Evolutionary conservation across 495 filamentous ascomycete species (phyloP), one percentile per base, ranked within the genome.

Genomic region (Bryoglossum gracile): DNA sequence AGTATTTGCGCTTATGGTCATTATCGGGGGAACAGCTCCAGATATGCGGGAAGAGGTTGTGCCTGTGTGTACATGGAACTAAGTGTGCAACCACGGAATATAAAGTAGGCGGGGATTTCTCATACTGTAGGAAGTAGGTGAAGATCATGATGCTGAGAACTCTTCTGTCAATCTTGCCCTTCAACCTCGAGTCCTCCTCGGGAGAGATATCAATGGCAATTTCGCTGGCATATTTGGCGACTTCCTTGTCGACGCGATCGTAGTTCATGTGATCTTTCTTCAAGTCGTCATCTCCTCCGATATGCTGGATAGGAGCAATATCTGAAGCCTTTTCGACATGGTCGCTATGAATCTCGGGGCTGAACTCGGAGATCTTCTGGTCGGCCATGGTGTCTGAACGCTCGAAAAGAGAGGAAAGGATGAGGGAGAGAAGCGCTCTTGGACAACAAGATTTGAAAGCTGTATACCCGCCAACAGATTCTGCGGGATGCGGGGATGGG

Each of bases 61-160:
- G n/a, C n/a, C n/a, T n/a, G n/a, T n/a, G n/a, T n/a, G n/a, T n/a
- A n/a, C n/a, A n/a, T n/a, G n/a, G n/a, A n/a, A n/a, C n/a, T n/a
- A n/a, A n/a, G n/a, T n/a, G n/a, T n/a, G n/a, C n/a, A n/a, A n/a
- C n/a, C n/a, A n/a, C n/a, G n/a, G n/a, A n/a, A n/a, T n/a, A n/a
- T n/a, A n/a, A n/a, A n/a, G n/a, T n/a, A n/a, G n/a, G n/a, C n/a
- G n/a, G n/a, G n/a, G n/a, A n/a, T n/a, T n/a, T n/a, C n/a, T n/a
- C n/a, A n/a, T n/a, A n/a, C 49, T 82, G 78, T 4, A 80, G 56
- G 57, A 82, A 82, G 56, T 82, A 82, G 11, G 60, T 63, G 24
- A 60, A 61, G 21, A 71, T 58, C 67, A 72, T 69, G 40, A 73
- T 59, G 8, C 48, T 52, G n/a, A 73, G 55, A 0, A 70, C 63